Base-by-base conservation (phyloP, 163 green algal species). In the Volvox carteri region DNA sequence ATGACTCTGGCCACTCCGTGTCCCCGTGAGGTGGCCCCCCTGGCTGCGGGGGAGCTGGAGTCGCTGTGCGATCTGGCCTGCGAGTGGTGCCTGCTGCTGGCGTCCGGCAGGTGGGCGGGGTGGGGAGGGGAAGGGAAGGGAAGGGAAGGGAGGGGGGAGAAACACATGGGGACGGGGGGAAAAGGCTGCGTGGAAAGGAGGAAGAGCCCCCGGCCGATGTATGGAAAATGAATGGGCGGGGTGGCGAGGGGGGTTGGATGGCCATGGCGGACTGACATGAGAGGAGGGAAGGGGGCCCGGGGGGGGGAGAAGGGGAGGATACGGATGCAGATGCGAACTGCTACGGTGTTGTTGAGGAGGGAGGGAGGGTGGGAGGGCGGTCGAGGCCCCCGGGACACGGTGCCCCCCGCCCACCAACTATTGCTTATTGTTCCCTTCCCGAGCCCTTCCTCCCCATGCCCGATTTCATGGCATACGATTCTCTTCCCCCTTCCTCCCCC, bases 41-140 rank as follows among this genome's bases (percentile, higher is more conserved):
- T 81, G 83, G 83, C 50, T 25, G 67, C 62, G 1, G 83, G 68
- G 1, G 83, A 88, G 68, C 67, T 89, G 41, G 54, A 81, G 39
- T 54, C 54, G 8, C 41, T 89, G 37, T 54, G 35, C 2, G 84
- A 89, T 23, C 76, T 84, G 72, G 84, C 84, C 19, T 35, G n/a
- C 30, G 84, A 89, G 12, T 89, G 84, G 84, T 70, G 72, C n/a
- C 54, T 67, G 72, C 84, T 89, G 70, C 52, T 89, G 84, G 84
- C 72, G 16, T 76, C 68, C 11, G 84, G 84, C 28, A 89, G 72
- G 84, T 89, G 41, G 30, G 70, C 1, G 44, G 9, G 25, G 33
- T 12, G 37, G 41, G 3, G 73, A 7, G 46, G 28, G 70, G 62
- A 4, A 37, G 70, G 16, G 68, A n/a, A 14, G 68, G 39, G 70